These are phyloP conservation scores for Verbascum thapsus DNA, from an alignment of 257 asterid genomes.

Conservation along the genomic window DNA sequence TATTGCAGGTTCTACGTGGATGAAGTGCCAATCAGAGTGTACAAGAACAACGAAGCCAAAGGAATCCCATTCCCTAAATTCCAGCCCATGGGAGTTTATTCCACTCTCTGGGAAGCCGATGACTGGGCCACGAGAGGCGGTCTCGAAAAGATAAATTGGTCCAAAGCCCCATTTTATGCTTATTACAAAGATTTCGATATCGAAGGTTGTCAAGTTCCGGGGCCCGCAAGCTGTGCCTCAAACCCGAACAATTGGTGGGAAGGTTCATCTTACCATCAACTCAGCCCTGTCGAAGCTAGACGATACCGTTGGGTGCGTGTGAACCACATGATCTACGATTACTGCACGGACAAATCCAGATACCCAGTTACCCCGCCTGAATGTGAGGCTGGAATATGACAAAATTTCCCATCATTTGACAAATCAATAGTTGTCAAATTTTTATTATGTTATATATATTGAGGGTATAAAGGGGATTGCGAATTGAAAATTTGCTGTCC, in stretches of 20 bases:
- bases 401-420: not conserved
- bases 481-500: not conserved
- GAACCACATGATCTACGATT: slow-evolving; percentile 78
- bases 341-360: slow-evolving; percentile 79
- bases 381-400: slow-evolving; percentile 59
- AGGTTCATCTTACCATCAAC: slow-evolving; percentile 51
- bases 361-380: slow-evolving; percentile 70
- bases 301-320: slow-evolving; percentile 76
- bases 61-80: slow-evolving; percentile 71
- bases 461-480: slow-evolving; percentile 21
- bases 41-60: slow-evolving; percentile 71
- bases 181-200: slow-evolving; percentile 83
- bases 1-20: slow-evolving; percentile 50
- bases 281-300: slow-evolving; percentile 55
- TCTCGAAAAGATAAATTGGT: slow-evolving; percentile 80
- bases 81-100: slow-evolving; percentile 77
- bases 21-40: slow-evolving; percentile 71
- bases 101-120: slow-evolving; percentile 93
- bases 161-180: slow-evolving; percentile 81
- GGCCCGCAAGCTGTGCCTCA: slow-evolving; percentile 59
- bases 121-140: slow-evolving; percentile 98
- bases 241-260: slow-evolving; percentile 84
- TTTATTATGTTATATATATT: not conserved
- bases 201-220: slow-evolving; percentile 82
- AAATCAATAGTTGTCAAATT: too few species aligned